phyloP scores from a whole-genome alignment of 148 eudicot species.

The Nyssa sinensis region DNA sequence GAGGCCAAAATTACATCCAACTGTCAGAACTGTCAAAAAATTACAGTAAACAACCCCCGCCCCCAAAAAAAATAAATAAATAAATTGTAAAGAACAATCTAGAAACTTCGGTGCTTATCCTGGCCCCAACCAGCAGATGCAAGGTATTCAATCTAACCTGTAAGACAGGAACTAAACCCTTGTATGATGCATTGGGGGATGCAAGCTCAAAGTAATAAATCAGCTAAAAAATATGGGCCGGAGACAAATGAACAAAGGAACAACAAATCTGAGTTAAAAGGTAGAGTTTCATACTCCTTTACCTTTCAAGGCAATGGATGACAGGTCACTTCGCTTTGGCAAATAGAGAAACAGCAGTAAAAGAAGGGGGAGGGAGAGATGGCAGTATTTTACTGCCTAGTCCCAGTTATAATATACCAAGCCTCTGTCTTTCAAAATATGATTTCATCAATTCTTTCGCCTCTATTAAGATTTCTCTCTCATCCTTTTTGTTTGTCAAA shows the following conservation, averaged over 20 bases:
- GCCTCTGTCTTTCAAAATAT: too few species aligned
- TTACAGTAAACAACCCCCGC: too few species aligned
- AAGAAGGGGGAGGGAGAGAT: not conserved
- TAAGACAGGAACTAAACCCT: not conserved
- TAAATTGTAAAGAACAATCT: not conserved
- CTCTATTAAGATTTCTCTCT: too few species aligned
- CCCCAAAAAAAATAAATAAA: too few species aligned
- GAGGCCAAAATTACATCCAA: not conserved
- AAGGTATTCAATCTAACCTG: not conserved
- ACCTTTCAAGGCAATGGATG: too few species aligned
- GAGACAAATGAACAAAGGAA: not conserved
- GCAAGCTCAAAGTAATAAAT: not conserved
- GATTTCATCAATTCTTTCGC: not conserved
- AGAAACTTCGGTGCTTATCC: not conserved
- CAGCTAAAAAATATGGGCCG: not conserved
- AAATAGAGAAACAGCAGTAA: not conserved
- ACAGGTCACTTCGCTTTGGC: too few species aligned
- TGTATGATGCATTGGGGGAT: not conserved
- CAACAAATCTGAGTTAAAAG: not conserved
- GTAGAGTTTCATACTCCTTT: too few species aligned
- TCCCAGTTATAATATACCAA: not conserved
- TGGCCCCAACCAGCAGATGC: not conserved
- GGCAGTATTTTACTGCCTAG: not conserved
- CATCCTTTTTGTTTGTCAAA: not conserved
- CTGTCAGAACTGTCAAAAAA: not conserved